Conservation (phyloP, 2,329 filamentous ascomycete genomes). For the Alternaria sp. region DNA sequence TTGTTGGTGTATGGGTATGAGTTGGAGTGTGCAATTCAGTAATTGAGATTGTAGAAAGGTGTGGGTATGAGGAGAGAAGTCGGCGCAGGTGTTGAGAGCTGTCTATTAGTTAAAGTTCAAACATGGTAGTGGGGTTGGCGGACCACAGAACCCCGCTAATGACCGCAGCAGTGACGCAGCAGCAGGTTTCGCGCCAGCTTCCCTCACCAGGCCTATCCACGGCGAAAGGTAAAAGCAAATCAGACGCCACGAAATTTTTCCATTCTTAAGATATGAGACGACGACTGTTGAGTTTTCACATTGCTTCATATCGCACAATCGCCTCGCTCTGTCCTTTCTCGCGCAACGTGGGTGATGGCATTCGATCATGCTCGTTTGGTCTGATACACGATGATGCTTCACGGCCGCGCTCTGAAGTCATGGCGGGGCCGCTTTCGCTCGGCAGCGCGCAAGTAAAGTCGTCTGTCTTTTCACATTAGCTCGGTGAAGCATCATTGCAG, state of each 20-base stretch:
- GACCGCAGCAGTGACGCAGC: conserved; percentile 21
- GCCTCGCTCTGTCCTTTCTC: conserved; percentile 15
- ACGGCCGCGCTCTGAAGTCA: conserved; percentile 51
- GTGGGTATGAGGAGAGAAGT: conserved; percentile 13
- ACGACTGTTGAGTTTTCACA: neutral
- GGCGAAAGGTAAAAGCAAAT: conserved; percentile 16
- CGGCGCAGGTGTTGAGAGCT: conserved; percentile 14
- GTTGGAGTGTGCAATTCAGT: neutral
- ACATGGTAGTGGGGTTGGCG: conserved; percentile 21
- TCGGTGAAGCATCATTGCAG: conserved; percentile 13
- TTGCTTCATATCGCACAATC: neutral
- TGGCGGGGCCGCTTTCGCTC: conserved; percentile 41
- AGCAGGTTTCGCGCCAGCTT: conserved; percentile 11
- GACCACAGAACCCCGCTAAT: conserved; percentile 27
- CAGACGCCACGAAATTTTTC: neutral
- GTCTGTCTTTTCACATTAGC: conserved; percentile 25
- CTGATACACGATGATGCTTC: conserved; percentile 24
- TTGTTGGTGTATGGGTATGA: neutral
- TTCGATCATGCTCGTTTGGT: neutral
- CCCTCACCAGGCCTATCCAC: conserved; percentile 12
- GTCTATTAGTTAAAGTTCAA: conserved; percentile 19
- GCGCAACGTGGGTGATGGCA: conserved; percentile 47
- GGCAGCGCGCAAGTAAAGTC: conserved; percentile 31
- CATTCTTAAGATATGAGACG: neutral
- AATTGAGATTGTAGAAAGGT: neutral